Conservation (phyloP, 176 grass and related monocot genomes). For the Dendrocalamus sinicus region DNA sequence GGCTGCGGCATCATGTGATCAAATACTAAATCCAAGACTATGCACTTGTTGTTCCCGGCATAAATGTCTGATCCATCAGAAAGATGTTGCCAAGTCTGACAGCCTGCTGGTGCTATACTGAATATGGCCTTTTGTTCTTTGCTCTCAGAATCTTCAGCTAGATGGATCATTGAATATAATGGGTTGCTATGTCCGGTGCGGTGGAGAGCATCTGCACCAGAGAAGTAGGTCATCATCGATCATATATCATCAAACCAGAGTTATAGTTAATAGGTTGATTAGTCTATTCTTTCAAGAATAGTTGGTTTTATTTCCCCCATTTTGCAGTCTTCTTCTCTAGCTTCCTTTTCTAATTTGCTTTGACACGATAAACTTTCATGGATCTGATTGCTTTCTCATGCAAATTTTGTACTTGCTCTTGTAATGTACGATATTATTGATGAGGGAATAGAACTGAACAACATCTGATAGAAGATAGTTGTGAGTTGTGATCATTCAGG, state of each 20-base stretch:
- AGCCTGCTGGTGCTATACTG: slow-evolving; percentile 1
- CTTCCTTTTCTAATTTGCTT: slow-evolving; percentile 21
- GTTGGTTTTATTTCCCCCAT: not conserved
- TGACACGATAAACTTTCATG: not conserved
- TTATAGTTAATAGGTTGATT: slow-evolving; percentile 28
- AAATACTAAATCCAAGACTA: slow-evolving; percentile 59
- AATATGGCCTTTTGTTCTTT: slow-evolving; percentile 22
- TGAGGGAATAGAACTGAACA: slow-evolving; percentile 30
- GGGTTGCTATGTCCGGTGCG: not conserved
- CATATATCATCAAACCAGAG: slow-evolving; percentile 5
- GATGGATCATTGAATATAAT: slow-evolving; percentile 9
- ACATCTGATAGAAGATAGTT: not conserved
- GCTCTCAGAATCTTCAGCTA: not conserved
- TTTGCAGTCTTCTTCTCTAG: slow-evolving; percentile 9
- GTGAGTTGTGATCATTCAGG: slow-evolving; percentile 9
- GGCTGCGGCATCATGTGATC: slow-evolving; percentile 89
- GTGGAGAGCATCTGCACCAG: not conserved
- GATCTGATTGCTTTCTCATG: not conserved
- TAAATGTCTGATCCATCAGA: slow-evolving; percentile 8
- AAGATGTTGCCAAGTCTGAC: slow-evolving; percentile 9
- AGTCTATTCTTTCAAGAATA: slow-evolving; percentile 30
- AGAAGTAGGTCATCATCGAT: not conserved
- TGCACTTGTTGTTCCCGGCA: not conserved
- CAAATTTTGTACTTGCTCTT: slow-evolving; percentile 43
- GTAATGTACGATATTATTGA: slow-evolving; percentile 46